Conservation (phyloP, 495 filamentous ascomycete species). For the Rhizodiscina lignyota region DNA sequence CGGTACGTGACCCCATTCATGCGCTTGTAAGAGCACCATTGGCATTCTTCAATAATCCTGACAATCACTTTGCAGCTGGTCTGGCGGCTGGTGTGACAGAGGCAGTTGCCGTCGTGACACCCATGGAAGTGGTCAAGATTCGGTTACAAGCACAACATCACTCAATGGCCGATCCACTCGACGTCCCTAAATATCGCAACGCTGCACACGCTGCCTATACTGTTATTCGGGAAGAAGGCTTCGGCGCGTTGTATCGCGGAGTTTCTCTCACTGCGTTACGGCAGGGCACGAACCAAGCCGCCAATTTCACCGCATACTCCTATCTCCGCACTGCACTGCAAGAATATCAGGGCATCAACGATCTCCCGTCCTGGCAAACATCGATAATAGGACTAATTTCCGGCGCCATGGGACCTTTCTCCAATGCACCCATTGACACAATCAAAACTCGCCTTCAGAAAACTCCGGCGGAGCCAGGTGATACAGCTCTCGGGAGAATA, state of each 20-base stretch:
- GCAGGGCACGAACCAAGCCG: slow-evolving; percentile 90
- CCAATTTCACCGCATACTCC: slow-evolving; percentile 97
- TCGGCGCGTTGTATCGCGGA: slow-evolving; percentile 76
- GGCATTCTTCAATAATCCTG: too few species aligned
- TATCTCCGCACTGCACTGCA: slow-evolving; percentile 74
- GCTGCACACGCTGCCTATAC: slow-evolving; percentile 92
- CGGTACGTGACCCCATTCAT: slow-evolving; percentile 31
- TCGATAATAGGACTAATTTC: slow-evolving; percentile 78
- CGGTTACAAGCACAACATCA: slow-evolving; percentile 94
- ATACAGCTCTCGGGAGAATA: slow-evolving; percentile 64
- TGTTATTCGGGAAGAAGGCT: slow-evolving; percentile 77
- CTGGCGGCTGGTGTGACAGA: slow-evolving; percentile 88
- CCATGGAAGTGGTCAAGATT: slow-evolving; percentile 99
- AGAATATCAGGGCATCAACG: slow-evolving; percentile 36
- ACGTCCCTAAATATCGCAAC: slow-evolving; percentile 91
- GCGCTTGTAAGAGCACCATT: too few species aligned
- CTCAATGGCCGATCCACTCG: slow-evolving; percentile 79
- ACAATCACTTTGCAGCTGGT: slow-evolving; percentile 39
- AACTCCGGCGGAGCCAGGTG: slow-evolving; percentile 64
- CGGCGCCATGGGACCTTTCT: slow-evolving; percentile 88
- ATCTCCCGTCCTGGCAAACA: slow-evolving; percentile 77
- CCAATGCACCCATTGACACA: slow-evolving; percentile 95
- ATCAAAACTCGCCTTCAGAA: slow-evolving; percentile 97
- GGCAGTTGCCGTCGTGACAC: slow-evolving; percentile 87
- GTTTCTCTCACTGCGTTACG: slow-evolving; percentile 84